Conservation (phyloP, 2,329 filamentous ascomycete genomes). For the Coniochaeta prunicola region DNA sequence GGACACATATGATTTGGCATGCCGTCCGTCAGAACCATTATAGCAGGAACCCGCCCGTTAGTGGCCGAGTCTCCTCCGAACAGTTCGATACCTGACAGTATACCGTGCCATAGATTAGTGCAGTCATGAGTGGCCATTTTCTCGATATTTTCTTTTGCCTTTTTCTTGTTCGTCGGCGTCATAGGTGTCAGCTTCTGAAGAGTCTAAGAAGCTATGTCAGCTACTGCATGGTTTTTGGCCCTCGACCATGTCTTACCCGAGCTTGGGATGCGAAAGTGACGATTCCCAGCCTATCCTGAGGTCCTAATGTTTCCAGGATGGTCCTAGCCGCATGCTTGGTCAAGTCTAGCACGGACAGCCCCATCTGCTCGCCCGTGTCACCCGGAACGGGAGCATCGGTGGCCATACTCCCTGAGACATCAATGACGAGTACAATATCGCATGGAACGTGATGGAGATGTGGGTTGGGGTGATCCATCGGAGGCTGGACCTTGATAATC, state of each 20-base stretch:
- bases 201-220: constrained; percentile 8
- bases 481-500: constrained; percentile 39
- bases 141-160: constrained; percentile 32
- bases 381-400: constrained; percentile 38
- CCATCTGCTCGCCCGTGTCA: constrained; percentile 35
- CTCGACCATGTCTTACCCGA: constrained; percentile 14
- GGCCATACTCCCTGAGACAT: constrained; percentile 52
- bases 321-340: constrained; percentile 53
- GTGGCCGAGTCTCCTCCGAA: constrained; percentile 24
- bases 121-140: constrained; percentile 25
- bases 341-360: constrained; percentile 49
- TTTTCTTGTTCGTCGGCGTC: constrained; percentile 36
- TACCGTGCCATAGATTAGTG: constrained; percentile 54
- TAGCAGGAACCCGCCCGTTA: constrained; percentile 34
- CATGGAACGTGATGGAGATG: constrained; percentile 37
- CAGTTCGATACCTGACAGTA: constrained; percentile 40
- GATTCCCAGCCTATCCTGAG: constrained; percentile 48
- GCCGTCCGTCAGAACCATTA: constrained; percentile 50
- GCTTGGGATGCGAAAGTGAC: constrained; percentile 43
- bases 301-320: constrained; percentile 45
- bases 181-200: constrained; percentile 41
- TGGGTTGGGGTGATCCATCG: constrained; percentile 21
- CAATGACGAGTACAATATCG: constrained; percentile 56
- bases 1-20: constrained; percentile 48
- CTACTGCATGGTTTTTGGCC: constrained; percentile 4